These are phyloP conservation scores for Aspergillus sp. DNA, from an alignment of 2,329 filamentous ascomycete genomes.

Conservation along the genomic window DNA sequence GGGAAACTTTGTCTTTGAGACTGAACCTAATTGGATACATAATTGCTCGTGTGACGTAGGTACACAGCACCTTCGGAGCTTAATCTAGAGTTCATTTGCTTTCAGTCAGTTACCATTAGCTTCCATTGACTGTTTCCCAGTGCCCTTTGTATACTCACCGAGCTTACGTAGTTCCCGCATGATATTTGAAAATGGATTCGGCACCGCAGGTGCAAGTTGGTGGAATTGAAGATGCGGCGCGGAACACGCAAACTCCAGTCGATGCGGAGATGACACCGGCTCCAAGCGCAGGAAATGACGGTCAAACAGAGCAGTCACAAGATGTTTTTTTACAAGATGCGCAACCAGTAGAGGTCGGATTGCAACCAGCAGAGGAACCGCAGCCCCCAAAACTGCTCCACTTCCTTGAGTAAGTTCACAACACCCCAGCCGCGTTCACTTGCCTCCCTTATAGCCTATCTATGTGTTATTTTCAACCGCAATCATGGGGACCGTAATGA, in stretches of 20 bases:
- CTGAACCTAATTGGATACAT: neutral
- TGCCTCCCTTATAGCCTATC: neutral
- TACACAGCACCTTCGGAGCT: neutral
- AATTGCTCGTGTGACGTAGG: neutral
- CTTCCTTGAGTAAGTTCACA: constrained; percentile 31
- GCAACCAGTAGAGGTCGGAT: constrained; percentile 18
- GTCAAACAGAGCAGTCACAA: constrained; percentile 19
- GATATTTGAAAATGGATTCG: constrained; percentile 16
- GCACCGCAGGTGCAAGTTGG: constrained; percentile 20
- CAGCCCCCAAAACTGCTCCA: constrained; percentile 20
- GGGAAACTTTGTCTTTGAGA: neutral
- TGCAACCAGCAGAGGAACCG: constrained; percentile 14
- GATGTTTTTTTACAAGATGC: constrained; percentile 23
- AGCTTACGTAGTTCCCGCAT: neutral
- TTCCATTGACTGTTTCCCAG: neutral
- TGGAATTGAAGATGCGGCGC: constrained; percentile 8
- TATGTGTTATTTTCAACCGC: neutral
- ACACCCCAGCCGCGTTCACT: neutral
- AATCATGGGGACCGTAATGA: neutral
- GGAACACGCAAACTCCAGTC: constrained; percentile 9
- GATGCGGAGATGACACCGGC: constrained; percentile 30
- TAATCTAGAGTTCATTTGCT: neutral
- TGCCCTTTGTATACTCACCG: neutral
- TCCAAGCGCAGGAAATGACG: constrained; percentile 16
- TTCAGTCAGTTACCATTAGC: neutral